Evolutionary conservation across 495 filamentous ascomycete species (phyloP).

Genomic region (Penicillium subrubescens): DNA sequence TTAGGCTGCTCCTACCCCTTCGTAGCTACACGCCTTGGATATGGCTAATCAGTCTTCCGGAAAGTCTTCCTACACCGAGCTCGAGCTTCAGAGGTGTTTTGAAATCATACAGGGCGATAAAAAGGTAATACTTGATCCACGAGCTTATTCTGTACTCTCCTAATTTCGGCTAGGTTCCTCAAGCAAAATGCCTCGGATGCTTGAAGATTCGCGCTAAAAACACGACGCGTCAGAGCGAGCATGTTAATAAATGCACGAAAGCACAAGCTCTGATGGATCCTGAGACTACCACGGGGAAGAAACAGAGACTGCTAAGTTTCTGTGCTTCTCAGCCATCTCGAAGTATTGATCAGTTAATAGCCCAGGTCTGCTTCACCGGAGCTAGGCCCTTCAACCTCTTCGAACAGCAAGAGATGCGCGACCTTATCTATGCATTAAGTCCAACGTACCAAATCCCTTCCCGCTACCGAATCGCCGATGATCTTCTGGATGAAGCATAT

Average conservation of each 20-base stretch:
- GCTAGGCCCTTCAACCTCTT: slow-evolving; percentile 5
- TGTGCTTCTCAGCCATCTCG: slow-evolving; percentile 6
- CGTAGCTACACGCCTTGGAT: neutral
- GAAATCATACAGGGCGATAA: neutral
- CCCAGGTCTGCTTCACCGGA: slow-evolving; percentile 10
- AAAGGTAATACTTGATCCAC: slow-evolving; percentile 2
- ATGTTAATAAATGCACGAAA: slow-evolving; percentile 6
- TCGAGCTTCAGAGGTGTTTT: neutral
- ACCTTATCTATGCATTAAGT: slow-evolving; percentile 9
- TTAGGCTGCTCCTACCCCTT: neutral
- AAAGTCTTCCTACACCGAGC: neutral
- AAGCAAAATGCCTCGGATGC: slow-evolving; percentile 12
- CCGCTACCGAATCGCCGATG: slow-evolving; percentile 10
- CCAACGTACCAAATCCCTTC: slow-evolving; percentile 11
- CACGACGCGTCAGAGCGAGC: slow-evolving; percentile 9
- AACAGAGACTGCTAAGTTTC: neutral
- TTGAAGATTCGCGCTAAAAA: slow-evolving; percentile 12
- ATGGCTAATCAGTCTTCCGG: neutral
- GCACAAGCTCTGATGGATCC: slow-evolving; percentile 5
- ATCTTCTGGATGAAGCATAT: slow-evolving; percentile 9
- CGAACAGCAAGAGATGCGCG: slow-evolving; percentile 6
- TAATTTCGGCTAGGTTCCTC: neutral
- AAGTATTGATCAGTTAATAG: slow-evolving; percentile 9
- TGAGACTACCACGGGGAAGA: neutral
- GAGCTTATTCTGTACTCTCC: neutral